phyloP scores from a whole-genome alignment of 164 flowering plant species.

The Umbellularia californica region DNA sequence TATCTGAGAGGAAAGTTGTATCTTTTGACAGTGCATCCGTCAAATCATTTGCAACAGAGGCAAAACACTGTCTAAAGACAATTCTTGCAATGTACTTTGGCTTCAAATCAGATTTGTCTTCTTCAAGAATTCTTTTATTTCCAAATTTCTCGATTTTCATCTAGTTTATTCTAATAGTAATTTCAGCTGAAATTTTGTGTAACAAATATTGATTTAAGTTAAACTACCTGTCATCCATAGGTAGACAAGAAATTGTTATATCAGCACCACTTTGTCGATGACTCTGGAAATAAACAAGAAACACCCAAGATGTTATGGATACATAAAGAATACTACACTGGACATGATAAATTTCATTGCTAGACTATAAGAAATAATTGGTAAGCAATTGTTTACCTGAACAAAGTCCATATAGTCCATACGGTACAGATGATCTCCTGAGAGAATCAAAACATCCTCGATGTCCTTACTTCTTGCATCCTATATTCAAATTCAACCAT shows the following conservation, averaged over 20 bases:
- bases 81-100: no score
- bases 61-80: no score
- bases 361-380: constrained; percentile 2
- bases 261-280: constrained; percentile 94
- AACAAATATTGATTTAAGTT: background rate
- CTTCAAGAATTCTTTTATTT: no score
- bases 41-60: no score
- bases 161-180: no score
- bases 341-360: background rate
- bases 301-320: background rate
- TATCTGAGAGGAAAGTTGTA: no score
- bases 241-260: constrained; percentile 72
- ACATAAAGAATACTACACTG: background rate
- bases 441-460: constrained; percentile 86
- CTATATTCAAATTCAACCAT: constrained; percentile 29
- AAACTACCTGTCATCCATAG: constrained; percentile 82
- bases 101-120: no score
- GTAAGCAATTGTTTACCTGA: constrained; percentile 40
- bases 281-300: constrained; percentile 37
- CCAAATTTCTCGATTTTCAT: no score
- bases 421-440: constrained; percentile 93
- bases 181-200: background rate
- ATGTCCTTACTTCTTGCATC: constrained; percentile 76
- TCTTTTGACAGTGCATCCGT: no score
- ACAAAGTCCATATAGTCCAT: constrained; percentile 97